Conservation (phyloP, 164 flowering plant genomes). For the Sextonia rubra region DNA sequence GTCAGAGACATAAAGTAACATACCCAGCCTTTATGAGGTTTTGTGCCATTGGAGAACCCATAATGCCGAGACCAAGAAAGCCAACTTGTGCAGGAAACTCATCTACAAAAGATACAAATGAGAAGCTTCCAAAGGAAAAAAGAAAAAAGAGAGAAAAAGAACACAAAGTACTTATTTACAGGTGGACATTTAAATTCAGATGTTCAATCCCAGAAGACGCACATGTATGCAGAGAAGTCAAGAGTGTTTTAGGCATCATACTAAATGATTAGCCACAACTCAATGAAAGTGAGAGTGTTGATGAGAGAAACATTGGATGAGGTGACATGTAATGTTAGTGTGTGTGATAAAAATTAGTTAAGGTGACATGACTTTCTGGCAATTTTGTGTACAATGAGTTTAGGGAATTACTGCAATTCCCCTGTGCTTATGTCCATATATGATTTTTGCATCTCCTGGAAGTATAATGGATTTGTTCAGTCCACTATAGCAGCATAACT, state of each 20-base stretch:
- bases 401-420: too few relatives aligned
- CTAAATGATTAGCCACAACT: too few relatives aligned
- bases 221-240: background rate
- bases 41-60: conserved; percentile 96
- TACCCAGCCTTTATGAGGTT: conserved; percentile 93
- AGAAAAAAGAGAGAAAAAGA: background rate
- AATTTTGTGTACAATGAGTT: too few relatives aligned
- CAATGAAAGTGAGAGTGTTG: too few relatives aligned
- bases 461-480: background rate
- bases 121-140: background rate
- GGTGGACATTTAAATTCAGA: background rate
- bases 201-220: background rate
- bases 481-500: background rate
- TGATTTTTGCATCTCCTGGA: background rate
- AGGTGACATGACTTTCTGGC: too few relatives aligned
- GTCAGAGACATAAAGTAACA: conserved; percentile 6
- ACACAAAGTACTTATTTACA: too few relatives aligned
- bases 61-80: conserved; percentile 87
- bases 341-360: too few relatives aligned
- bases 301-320: too few relatives aligned
- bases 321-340: too few relatives aligned
- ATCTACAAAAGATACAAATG: conserved; percentile 14
- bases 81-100: conserved; percentile 47
- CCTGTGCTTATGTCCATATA: too few relatives aligned
- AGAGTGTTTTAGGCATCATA: too few relatives aligned